Evolutionary conservation across 371 early-diverging fungal species (phyloP).

Genomic region (Nematocida sp.): DNA sequence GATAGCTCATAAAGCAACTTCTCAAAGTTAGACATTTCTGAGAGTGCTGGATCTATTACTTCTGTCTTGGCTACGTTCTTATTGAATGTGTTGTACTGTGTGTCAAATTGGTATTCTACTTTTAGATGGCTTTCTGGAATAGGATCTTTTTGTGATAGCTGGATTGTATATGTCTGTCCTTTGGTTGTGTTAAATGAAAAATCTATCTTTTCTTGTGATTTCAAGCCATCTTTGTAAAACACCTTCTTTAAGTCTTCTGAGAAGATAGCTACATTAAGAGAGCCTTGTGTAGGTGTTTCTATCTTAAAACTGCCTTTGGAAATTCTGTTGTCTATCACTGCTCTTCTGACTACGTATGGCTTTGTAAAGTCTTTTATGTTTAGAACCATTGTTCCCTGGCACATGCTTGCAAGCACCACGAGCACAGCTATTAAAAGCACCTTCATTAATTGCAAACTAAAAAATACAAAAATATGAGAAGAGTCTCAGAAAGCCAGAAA

Average conservation of each 20-base stretch:
- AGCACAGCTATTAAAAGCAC: constrained; percentile 1
- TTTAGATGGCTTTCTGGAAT: constrained; percentile 48
- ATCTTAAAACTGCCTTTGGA: constrained; percentile 55
- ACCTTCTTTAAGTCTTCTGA: constrained; percentile 52
- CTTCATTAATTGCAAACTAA: constrained; percentile 43
- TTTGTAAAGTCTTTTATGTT: constrained; percentile 4
- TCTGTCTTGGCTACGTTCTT: constrained; percentile 60
- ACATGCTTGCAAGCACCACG: background rate
- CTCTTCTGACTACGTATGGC: constrained; percentile 26
- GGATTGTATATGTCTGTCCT: constrained; percentile 51
- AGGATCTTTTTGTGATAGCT: constrained; percentile 23
- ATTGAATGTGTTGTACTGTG: constrained; percentile 64
- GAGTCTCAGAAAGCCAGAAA: background rate
- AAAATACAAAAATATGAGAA: constrained; percentile 31
- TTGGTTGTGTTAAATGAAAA: constrained; percentile 59
- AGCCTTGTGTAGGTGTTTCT: constrained; percentile 12
- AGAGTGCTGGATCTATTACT: constrained; percentile 61
- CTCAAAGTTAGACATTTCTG: constrained; percentile 55
- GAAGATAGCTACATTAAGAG: constrained; percentile 36
- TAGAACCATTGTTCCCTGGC: constrained; percentile 10
- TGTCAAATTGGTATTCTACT: constrained; percentile 23
- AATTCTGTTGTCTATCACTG: constrained; percentile 57
- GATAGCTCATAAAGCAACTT: constrained; percentile 59
- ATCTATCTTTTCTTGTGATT: constrained; percentile 39
- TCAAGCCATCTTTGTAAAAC: constrained; percentile 39